phyloP scores from a whole-genome alignment of 805 yeast species.

The Nakazawaea pomicola region DNA sequence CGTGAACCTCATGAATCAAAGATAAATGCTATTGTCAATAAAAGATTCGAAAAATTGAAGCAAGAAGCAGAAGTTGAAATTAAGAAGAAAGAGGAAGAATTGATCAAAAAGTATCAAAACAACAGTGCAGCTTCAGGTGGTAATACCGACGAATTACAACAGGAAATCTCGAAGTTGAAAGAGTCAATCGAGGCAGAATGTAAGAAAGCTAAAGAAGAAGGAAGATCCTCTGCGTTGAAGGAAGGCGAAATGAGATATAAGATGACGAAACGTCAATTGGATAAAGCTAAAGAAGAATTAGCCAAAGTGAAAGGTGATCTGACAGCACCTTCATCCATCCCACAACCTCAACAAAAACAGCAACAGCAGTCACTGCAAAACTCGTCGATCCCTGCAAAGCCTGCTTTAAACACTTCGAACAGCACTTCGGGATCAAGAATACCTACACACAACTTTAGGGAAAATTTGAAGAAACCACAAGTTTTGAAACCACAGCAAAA shows the following conservation, averaged over 20 bases:
- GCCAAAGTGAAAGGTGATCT: conserved; percentile 15
- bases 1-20: conserved; percentile 34
- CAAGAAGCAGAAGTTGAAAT: conserved; percentile 15
- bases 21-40: conserved; percentile 30
- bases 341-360: background rate
- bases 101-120: conserved; percentile 11
- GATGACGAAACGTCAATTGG: conserved; percentile 50
- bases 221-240: conserved; percentile 46
- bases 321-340: background rate
- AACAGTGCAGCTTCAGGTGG: conserved; percentile 5
- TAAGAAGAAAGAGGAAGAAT: conserved; percentile 12
- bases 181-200: conserved; percentile 20
- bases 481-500: conserved; percentile 9
- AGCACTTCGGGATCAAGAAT: conserved; percentile 3
- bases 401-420: background rate
- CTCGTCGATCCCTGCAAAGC: conserved; percentile 2
- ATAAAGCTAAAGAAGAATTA: conserved; percentile 39
- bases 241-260: conserved; percentile 55
- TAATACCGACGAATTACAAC: conserved; percentile 20
- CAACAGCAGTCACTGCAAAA: too few relatives aligned
- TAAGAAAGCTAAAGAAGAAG: conserved; percentile 37
- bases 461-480: conserved; percentile 9
- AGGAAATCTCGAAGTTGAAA: conserved; percentile 19
- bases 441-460: conserved; percentile 6
- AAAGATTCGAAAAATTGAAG: conserved; percentile 24